Evolutionary conservation across 129 eudicot species (phyloP).

Genomic region (Helichrysum umbraculigerum): DNA sequence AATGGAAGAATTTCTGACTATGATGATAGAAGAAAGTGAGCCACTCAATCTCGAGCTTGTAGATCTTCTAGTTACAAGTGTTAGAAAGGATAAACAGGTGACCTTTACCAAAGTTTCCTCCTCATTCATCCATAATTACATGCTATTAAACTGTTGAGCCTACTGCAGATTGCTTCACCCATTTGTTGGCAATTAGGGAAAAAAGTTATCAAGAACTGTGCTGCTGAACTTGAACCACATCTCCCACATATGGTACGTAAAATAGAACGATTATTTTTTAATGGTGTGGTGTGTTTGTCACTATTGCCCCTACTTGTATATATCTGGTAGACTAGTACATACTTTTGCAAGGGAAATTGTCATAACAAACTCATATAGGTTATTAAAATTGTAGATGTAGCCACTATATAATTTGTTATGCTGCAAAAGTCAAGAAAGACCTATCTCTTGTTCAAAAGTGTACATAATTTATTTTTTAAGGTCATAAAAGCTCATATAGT

Average conservation of each 20-base stretch:
- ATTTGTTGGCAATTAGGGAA: neutral
- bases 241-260: neutral
- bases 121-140: neutral
- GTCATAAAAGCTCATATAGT: too few species aligned
- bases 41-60: slow-evolving; percentile 33
- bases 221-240: neutral
- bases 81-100: slow-evolving; percentile 44
- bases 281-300: neutral
- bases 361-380: neutral
- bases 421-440: too few species aligned
- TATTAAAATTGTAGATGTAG: too few species aligned
- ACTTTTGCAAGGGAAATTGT: neutral
- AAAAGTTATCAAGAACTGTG: neutral
- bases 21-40: slow-evolving; percentile 40
- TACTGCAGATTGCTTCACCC: neutral
- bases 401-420: too few species aligned
- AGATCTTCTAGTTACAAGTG: slow-evolving; percentile 30
- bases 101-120: neutral
- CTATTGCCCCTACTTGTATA: too few species aligned
- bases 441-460: too few species aligned
- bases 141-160: neutral
- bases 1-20: slow-evolving; percentile 45
- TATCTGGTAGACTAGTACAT: too few species aligned
- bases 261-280: neutral
- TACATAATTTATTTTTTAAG: too few species aligned